Base-by-base conservation (phyloP, 352 stramenopile species). In the Plasmopara muralis region DNA sequence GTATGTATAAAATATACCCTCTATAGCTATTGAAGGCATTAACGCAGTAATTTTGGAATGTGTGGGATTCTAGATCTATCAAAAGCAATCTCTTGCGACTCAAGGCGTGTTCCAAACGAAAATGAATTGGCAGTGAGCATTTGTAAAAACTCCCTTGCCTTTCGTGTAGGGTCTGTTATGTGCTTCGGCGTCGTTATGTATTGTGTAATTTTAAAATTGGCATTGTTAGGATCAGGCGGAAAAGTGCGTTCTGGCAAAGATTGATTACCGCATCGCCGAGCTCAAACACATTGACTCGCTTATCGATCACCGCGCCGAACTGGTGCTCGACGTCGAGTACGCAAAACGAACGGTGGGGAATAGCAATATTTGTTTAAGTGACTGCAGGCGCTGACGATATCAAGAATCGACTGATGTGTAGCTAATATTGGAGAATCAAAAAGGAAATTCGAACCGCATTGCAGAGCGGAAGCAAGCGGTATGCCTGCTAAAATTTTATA, bases 301-400 rank as follows among this genome's bases (percentile, higher is more conserved):
- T 28, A 72, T 90, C 16, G 45, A 61, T n/a, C 59, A 78, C 8
- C 71, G 73, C 9, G 47, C 46, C 4, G 72, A 76, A n/a, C 55
- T 87, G 13, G 71, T 85, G 41, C 49, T 87, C 14, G 79, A 87
- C 15, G 60, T 87, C 14, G 77, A 90, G 53, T 90, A 90, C 54
- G 77, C 74, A 2, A 79, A 84, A 37, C 72, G 79, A 20, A 83
- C 64, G 59, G 79, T 87, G 29, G 48, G 47, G 4, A 25, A 25
- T 6, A 2, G 31, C 10, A 35, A 35, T 12, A 35, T 4, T 35
- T 1, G 31, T 35, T 12, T 2, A 35, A 35, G 31, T 12, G 31
- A 35, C 1, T 35, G 31, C 7, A 35, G 10, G 6, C 31, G 31
- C 6, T 35, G 5, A 35, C 47, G 9, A 31, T 14, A 40, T 20